Base-by-base conservation (phyloP, 805 yeast genomes). In the Saccharomyces mikatae region DNA sequence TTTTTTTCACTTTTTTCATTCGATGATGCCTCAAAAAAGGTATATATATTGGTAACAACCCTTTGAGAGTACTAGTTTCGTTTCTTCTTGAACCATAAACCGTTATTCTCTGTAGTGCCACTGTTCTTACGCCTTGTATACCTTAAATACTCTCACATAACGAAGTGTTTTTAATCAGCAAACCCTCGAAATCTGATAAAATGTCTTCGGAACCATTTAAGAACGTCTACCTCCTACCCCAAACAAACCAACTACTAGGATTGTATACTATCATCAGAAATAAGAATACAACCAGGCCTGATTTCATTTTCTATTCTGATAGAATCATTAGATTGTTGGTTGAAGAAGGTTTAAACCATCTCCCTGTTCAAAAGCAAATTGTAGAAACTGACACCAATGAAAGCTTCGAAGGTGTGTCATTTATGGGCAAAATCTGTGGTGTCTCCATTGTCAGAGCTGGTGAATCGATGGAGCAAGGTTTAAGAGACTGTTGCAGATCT, bases 361-460 rank as follows among this genome's bases (percentile, higher is more conserved):
- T 94, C 47, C 99, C 99, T 4, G 96, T 91, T n/a, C 82, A 82
- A 62, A 75, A 84, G 49, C 67, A 76, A 31, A 67, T 74, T 3
- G 86, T 94, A 48, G 77, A 78, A 52, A 91, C 98, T 36, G 92
- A 95, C 48, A 83, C 94, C 11, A 86, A 84, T 52, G 78, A 82
- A 59, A 72, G 73, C 41, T 89, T 81, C 69, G 77, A 80, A 3
- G 99, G 99, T 13, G 85, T 86, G 54, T 76, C 78, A 56, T 92
- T 92, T 70, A 74, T 82, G 65, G 98, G 99, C 47, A 90, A 89
- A 72, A 94, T 94, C 57, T 92, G 98, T 70, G 99, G 99, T 60
- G 99, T 94, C 41, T 89, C 97, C 17, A 94, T 94, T 68, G 95
- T 94, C 64, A 81, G 99, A 69, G 99, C 99, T 4, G 99, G 99